Evolutionary conservation across 371 early-diverging fungal species (phyloP).

Genomic region (Haplosporangium sp.): DNA sequence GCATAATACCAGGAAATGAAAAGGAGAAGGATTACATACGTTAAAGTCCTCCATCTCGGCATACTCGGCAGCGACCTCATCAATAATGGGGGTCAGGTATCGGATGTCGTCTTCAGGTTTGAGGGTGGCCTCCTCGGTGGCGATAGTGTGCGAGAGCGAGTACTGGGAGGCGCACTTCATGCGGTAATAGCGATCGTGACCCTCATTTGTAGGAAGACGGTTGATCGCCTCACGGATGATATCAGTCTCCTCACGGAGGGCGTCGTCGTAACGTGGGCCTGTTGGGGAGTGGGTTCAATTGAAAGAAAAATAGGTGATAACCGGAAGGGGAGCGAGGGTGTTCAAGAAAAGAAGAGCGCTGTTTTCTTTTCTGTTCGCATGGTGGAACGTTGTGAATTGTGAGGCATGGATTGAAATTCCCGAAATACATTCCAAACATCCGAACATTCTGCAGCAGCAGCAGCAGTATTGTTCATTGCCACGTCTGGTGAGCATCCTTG

Average conservation of each 20-base stretch:
- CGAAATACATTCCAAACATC: too few species aligned
- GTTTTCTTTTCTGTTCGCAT: too few species aligned
- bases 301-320: background rate
- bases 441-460: too few species aligned
- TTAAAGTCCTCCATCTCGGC: constrained; percentile 84
- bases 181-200: constrained; percentile 85
- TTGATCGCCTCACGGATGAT: constrained; percentile 89
- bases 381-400: too few species aligned
- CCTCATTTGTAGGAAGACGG: constrained; percentile 82
- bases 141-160: constrained; percentile 75
- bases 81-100: constrained; percentile 89
- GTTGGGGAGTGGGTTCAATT: background rate
- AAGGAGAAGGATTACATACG: constrained; percentile 11
- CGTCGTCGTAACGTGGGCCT: constrained; percentile 95
- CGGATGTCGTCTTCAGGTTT: constrained; percentile 82
- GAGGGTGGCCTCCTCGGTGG: constrained; percentile 82
- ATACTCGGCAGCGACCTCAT: constrained; percentile 85
- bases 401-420: too few species aligned
- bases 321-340: background rate
- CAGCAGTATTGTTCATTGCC: too few species aligned
- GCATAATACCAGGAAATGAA: too few species aligned
- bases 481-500: too few species aligned
- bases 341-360: background rate
- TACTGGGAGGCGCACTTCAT: constrained; percentile 85
- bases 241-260: constrained; percentile 88